phyloP scores from a whole-genome alignment of 2,329 filamentous ascomycete species.

The Arthrinium puccinioides region DNA sequence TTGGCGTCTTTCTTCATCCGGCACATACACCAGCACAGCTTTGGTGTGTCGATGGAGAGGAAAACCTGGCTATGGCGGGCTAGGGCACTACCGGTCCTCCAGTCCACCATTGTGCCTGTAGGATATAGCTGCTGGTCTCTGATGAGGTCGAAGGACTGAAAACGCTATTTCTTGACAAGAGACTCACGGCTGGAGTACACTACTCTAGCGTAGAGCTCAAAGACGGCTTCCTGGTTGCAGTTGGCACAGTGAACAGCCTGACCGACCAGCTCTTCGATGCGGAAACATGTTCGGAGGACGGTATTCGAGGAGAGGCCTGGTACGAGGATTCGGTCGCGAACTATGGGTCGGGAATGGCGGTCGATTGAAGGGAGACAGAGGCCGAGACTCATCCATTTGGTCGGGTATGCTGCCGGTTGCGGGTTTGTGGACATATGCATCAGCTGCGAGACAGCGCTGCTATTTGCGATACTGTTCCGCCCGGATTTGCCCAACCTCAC shows the following conservation, averaged over 20 bases:
- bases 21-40: constrained; percentile 20
- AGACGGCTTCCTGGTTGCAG: constrained; percentile 31
- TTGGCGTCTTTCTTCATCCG: constrained; percentile 16
- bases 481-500: not conserved
- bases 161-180: constrained; percentile 45
- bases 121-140: constrained; percentile 47
- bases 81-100: constrained; percentile 16
- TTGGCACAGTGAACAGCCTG: constrained; percentile 28
- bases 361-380: constrained; percentile 38
- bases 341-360: constrained; percentile 39
- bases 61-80: constrained; percentile 19
- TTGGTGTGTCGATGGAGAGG: constrained; percentile 11
- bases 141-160: constrained; percentile 58
- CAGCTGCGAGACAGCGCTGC: no score
- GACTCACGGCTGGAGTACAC: constrained; percentile 48
- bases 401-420: no score
- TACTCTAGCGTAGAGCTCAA: constrained; percentile 60
- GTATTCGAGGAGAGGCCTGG: constrained; percentile 39
- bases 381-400: constrained; percentile 6
- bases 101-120: constrained; percentile 16
- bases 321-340: constrained; percentile 45
- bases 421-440: no score
- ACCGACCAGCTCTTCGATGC: constrained; percentile 51
- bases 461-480: no score
- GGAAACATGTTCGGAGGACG: constrained; percentile 54